Conservation (phyloP, 2,329 filamentous ascomycete species). For the Fusarium guadeloupense region DNA sequence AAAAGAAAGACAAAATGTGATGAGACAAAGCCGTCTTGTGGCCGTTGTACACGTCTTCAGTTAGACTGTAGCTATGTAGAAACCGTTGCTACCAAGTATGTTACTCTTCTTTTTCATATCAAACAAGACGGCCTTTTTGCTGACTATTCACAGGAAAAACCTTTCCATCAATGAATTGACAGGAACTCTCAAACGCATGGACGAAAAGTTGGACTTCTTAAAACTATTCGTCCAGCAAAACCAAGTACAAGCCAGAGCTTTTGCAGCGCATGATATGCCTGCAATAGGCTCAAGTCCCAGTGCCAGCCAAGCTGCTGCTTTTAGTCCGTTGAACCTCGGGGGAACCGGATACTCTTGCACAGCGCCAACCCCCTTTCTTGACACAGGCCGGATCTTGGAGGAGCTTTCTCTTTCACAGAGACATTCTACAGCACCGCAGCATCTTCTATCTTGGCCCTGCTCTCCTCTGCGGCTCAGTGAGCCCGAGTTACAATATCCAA, state of each 20-base stretch:
- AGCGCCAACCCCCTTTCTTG: neutral
- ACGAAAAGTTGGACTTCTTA: conserved; percentile 15
- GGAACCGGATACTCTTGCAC: neutral
- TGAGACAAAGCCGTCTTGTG: conserved; percentile 22
- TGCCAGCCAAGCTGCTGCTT: neutral
- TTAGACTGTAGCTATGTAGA: conserved; percentile 26
- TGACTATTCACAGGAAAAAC: neutral
- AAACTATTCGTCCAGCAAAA: neutral
- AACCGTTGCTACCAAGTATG: conserved; percentile 20
- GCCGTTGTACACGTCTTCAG: conserved; percentile 12
- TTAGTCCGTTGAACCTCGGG: conserved; percentile 6
- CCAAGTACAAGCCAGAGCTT: no score
- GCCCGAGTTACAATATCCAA: conserved; percentile 15
- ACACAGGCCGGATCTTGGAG: conserved; percentile 1
- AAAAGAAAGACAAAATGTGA: conserved; percentile 32
- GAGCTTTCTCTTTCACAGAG: conserved; percentile 18
- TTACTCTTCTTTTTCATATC: no score
- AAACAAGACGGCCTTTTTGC: no score
- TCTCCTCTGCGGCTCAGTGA: conserved; percentile 11
- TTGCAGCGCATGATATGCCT: no score
- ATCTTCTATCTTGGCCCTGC: conserved; percentile 26
- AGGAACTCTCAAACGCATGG: conserved; percentile 13
- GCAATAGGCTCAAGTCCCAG: neutral
- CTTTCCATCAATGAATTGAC: conserved; percentile 16
- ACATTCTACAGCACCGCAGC: conserved; percentile 22